Base-by-base conservation (phyloP, 2,329 filamentous ascomycete genomes). In the Sarocladiaceae sp. region DNA sequence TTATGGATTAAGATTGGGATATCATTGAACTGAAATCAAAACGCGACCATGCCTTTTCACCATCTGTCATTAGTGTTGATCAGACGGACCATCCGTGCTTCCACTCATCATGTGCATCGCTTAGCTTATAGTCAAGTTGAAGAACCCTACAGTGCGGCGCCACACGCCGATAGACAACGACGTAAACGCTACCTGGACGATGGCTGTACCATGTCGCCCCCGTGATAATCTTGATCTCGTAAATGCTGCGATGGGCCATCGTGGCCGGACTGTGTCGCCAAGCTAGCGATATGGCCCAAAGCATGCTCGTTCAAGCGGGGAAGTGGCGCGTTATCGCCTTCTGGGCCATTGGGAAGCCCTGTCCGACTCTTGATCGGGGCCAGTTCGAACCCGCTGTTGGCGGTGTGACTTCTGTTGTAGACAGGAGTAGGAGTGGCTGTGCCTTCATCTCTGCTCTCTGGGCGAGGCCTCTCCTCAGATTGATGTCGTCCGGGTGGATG, bases 281-380 rank as follows among this genome's bases (percentile, higher is more conserved):
- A 13, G 20, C 26, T 42, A 4, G 24, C 39, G 13, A 29, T 42
- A 19, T 42, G 24, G 3, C 24, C 24, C 4, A 29, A 24, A 10
- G 26, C 24, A 16, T 29, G 26, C 13, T 42, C 39, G 15, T 32
- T 29, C 12, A 42, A 15, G 4, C 39, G 39, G 18, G 39, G 39
- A 3, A 42, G 26, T 13, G 26, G 15, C 10, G 26, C n/a, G n/a
- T 29, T 29, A 15, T 42, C n/a, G 4, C 23, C 15, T 13, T 43
- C 41, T 11, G 27, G 41, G 5, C 41, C 42, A 43, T 40, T 31
- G 3, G 26, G 26, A 2, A 41, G n/a, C 12, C 26, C 32, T 35
- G 29, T 41, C 27, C 35, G 27, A 33, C 44, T 35, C 32, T 40
- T 45, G 19, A 48, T 48, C n/a, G 46, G 46, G 12, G 46, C 42